A percentile compares a stretch with the other conserved stretches of the same genome.
phyloP scores from a whole-genome alignment of 2,329 filamentous ascomycete genomes.

The Claviceps fusiformis region DNA sequence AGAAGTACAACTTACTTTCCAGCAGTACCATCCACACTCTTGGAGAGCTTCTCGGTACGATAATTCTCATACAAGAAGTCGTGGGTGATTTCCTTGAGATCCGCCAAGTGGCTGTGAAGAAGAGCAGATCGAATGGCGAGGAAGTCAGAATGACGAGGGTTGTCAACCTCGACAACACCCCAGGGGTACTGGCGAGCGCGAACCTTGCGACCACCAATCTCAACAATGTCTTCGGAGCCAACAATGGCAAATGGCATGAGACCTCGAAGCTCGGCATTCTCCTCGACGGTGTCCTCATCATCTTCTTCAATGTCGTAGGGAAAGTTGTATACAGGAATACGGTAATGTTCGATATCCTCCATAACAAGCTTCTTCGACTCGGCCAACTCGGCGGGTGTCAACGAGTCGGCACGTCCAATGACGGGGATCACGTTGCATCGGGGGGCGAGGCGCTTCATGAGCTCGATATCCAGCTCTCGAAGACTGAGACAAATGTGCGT shows the following conservation, averaged over 20 bases:
- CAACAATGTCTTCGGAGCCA: conserved; percentile 87
- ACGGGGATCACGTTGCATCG: conserved; percentile 98
- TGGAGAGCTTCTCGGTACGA: conserved; percentile 99
- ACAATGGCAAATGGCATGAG: conserved; percentile 99
- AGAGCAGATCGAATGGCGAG: conserved; percentile 91
- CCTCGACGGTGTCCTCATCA: conserved; percentile 97
- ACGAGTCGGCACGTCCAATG: conserved; percentile 94
- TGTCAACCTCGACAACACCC: conserved; percentile 98
- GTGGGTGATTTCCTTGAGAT: conserved; percentile 98
- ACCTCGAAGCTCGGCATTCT: conserved; percentile 93
- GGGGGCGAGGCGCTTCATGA: conserved; percentile 97
- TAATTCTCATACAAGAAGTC: conserved; percentile 99
- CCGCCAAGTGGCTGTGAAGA: conserved; percentile 92
- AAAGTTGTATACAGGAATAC: conserved; percentile 99
- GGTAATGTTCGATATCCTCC: conserved; percentile 99
- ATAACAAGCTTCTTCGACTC: conserved; percentile 99
- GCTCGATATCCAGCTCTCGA: conserved; percentile 95
- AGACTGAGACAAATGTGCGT: conserved; percentile 41
- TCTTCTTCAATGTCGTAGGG: conserved; percentile 99
- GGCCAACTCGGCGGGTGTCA: conserved; percentile 89
- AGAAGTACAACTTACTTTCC: conserved; percentile 56
- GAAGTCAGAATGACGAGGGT: conserved; percentile 97
- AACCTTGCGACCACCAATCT: conserved; percentile 84
- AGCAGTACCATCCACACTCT: conserved; percentile 89
- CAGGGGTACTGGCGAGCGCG: conserved; percentile 96